Percentiles rank a stretch among this genome's conserved stretches.
phyloP scores from a whole-genome alignment of 2,329 filamentous ascomycete species.

The Aspergillus novofumigatus region DNA sequence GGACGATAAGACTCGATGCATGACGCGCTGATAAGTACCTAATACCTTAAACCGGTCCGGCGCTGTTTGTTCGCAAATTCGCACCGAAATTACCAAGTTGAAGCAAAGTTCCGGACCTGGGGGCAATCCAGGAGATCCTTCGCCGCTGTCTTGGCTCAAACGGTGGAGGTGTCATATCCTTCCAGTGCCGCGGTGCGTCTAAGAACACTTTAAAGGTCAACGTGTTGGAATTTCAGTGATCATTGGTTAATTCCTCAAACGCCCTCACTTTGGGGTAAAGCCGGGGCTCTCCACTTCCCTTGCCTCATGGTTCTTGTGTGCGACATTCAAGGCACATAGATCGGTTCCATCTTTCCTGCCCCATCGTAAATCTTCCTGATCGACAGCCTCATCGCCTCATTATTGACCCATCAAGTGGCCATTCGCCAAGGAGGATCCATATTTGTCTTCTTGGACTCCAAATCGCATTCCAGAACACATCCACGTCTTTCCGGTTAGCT shows the following conservation, averaged over 20 bases:
- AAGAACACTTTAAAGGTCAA: slow-evolving; percentile 15
- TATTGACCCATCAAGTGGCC: slow-evolving; percentile 9
- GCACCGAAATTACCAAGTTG: background rate
- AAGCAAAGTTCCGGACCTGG: background rate
- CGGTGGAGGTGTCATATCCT: slow-evolving; percentile 15
- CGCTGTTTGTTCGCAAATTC: background rate
- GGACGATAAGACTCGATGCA: background rate
- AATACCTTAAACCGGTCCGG: background rate
- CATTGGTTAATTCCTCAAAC: slow-evolving; percentile 14
- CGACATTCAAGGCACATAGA: background rate
- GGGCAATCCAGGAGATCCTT: slow-evolving; percentile 3
- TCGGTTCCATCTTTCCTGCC: slow-evolving; percentile 5
- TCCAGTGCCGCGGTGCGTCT: slow-evolving; percentile 10
- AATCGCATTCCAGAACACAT: slow-evolving; percentile 21
- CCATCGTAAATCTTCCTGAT: slow-evolving; percentile 6
- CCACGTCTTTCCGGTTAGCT: slow-evolving; percentile 10
- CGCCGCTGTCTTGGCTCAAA: slow-evolving; percentile 7
- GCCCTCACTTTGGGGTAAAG: slow-evolving; percentile 7
- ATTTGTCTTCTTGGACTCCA: slow-evolving; percentile 17
- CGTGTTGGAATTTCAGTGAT: slow-evolving; percentile 11
- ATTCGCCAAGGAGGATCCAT: slow-evolving; percentile 18
- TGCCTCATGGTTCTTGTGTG: slow-evolving; percentile 5
- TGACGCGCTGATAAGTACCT: background rate
- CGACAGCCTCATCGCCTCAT: slow-evolving; percentile 19
- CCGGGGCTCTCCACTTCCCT: slow-evolving; percentile 4